phyloP scores from a whole-genome alignment of 441 rosid genomes.

The Erodium texanum region DNA sequence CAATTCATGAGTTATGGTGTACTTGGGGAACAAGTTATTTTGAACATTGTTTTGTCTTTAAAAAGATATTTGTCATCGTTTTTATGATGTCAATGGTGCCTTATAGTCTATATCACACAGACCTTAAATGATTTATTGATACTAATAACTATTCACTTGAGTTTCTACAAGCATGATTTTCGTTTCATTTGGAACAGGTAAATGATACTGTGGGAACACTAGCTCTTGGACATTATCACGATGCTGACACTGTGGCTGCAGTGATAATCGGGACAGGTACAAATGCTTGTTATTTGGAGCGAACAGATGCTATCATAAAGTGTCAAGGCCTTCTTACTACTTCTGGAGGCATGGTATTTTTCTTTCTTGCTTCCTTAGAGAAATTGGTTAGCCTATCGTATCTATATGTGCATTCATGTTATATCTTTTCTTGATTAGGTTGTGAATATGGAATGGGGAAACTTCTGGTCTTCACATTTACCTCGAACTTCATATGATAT shows the following conservation, averaged over 20 bases:
- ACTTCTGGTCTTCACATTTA: conserved; percentile 89
- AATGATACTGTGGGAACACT: conserved; percentile 91
- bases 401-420: neutral
- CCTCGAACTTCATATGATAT: conserved; percentile 85
- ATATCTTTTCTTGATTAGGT: conserved; percentile 36
- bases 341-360: conserved; percentile 86
- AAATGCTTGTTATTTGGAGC: conserved; percentile 88
- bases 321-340: conserved; percentile 70
- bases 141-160: neutral
- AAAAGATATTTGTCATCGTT: neutral
- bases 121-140: neutral
- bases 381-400: neutral
- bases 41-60: too few species aligned
- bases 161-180: neutral
- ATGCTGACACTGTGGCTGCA: conserved; percentile 82
- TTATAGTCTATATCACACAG: too few species aligned
- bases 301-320: conserved; percentile 84
- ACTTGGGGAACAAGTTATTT: neutral
- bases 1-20: neutral
- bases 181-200: conserved; percentile 46
- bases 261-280: conserved; percentile 89
- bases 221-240: conserved; percentile 86
- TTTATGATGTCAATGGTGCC: neutral
- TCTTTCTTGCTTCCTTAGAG: conserved; percentile 16
- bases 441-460: conserved; percentile 97